Percentiles rank a stretch among this genome's conserved stretches.
Evolutionary conservation across 768 basidiomycete genomes (phyloP).

Genomic region (Naganishia friedmannii): DNA sequence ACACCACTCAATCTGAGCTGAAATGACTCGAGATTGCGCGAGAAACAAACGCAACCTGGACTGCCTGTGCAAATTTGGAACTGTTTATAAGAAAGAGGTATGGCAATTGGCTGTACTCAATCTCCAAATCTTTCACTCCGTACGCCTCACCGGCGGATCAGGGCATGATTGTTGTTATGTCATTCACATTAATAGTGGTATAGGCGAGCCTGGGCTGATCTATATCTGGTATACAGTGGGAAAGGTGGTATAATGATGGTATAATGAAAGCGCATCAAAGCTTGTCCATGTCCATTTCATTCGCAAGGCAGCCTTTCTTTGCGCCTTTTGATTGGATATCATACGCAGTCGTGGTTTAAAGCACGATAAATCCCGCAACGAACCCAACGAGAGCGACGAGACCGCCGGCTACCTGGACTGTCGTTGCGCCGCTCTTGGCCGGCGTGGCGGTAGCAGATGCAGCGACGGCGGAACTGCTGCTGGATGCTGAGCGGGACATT

Average conservation of each 20-base stretch:
- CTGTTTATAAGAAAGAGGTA: no score
- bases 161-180: constrained; percentile 5
- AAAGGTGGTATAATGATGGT: no score
- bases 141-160: no score
- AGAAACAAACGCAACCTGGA: no score
- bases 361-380: constrained; percentile 23
- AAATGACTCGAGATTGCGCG: no score
- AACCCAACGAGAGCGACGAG: constrained; percentile 18
- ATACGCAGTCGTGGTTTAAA: neutral
- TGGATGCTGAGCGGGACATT: constrained; percentile 1
- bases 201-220: neutral
- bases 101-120: no score
- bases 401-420: constrained; percentile 22
- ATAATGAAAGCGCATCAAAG: neutral
- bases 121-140: neutral
- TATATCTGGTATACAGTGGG: neutral
- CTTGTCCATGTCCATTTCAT: neutral
- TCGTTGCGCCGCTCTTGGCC: constrained; percentile 7
- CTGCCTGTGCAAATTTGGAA: no score
- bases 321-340: neutral
- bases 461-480: constrained; percentile 1
- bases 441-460: constrained; percentile 16
- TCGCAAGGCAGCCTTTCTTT: neutral
- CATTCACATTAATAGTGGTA: constrained; percentile 9
- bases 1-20: no score